Evolutionary conservation across 2,329 filamentous ascomycete genomes (phyloP).

Genomic region (Stagonosporopsis rhizophila): DNA sequence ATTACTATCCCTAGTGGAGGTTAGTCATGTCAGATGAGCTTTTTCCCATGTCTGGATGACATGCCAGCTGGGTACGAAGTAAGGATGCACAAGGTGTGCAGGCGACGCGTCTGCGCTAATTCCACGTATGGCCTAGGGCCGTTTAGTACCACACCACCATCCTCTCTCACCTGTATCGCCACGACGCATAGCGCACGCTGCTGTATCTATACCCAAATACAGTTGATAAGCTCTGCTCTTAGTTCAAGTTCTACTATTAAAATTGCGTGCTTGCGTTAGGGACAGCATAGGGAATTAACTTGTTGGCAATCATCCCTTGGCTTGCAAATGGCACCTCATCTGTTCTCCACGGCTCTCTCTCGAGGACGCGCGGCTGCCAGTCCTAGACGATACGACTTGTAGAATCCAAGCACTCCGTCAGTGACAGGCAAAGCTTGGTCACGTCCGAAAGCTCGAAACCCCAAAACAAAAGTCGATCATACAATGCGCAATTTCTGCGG

Average conservation of each 20-base stretch:
- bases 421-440: background rate
- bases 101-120: too few relatives aligned
- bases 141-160: too few relatives aligned
- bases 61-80: too few relatives aligned
- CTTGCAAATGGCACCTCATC: background rate
- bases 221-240: background rate
- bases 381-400: background rate
- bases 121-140: too few relatives aligned
- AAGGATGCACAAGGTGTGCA: too few relatives aligned
- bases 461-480: background rate
- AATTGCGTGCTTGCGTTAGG: background rate
- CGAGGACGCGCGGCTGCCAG: constrained; percentile 1
- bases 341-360: background rate
- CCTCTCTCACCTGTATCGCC: background rate
- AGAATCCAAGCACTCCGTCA: background rate
- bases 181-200: background rate
- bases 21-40: too few relatives aligned
- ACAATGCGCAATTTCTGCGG: background rate
- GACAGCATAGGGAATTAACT: background rate
- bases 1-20: too few relatives aligned
- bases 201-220: background rate
- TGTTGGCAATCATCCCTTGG: background rate
- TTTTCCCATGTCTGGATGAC: too few relatives aligned
- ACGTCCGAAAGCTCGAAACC: background rate
- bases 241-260: background rate